Evolutionary conservation across 331 rosid species (phyloP).

Genomic region (Erythrophleum ivorense): DNA sequence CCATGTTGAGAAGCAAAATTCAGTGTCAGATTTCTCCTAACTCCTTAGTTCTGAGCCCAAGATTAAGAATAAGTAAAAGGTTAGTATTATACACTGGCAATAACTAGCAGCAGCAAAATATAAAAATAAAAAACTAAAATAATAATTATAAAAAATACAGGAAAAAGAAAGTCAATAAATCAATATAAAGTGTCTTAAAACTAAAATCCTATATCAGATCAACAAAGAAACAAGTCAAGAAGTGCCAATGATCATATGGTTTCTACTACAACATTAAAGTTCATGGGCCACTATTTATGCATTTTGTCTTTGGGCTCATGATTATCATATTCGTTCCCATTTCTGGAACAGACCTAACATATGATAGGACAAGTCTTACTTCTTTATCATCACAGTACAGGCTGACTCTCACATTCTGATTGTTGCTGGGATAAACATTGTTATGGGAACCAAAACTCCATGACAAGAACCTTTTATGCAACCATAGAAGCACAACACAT

Average conservation of each 20-base stretch:
- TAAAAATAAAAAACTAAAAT: conserved; percentile 2
- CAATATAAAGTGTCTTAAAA: conserved; percentile 16
- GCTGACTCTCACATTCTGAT: neutral
- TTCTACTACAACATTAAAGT: neutral
- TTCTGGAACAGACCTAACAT: neutral
- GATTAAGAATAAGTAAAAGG: conserved; percentile 4
- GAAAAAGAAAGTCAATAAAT: conserved; percentile 26
- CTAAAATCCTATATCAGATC: conserved; percentile 21
- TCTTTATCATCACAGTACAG: conserved; percentile 4
- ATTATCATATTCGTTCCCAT: neutral
- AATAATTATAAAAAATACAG: neutral
- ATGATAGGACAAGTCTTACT: conserved; percentile 17
- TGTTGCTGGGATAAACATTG: neutral
- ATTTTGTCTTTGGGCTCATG: neutral
- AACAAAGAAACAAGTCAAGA: conserved; percentile 14
- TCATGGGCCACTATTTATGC: neutral
- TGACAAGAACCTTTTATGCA: neutral
- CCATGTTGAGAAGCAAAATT: conserved; percentile 35
- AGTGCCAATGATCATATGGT: conserved; percentile 18
- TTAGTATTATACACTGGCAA: neutral
- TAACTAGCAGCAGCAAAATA: conserved; percentile 10
- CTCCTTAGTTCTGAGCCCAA: conserved; percentile 33
- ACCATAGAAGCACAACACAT: neutral
- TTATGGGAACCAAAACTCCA: neutral
- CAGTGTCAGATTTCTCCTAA: conserved; percentile 34